A percentile compares a stretch with the other conserved stretches of the same genome.
Conservation (phyloP, 306 rosid genomes). For the Dalbergia oliveri region DNA sequence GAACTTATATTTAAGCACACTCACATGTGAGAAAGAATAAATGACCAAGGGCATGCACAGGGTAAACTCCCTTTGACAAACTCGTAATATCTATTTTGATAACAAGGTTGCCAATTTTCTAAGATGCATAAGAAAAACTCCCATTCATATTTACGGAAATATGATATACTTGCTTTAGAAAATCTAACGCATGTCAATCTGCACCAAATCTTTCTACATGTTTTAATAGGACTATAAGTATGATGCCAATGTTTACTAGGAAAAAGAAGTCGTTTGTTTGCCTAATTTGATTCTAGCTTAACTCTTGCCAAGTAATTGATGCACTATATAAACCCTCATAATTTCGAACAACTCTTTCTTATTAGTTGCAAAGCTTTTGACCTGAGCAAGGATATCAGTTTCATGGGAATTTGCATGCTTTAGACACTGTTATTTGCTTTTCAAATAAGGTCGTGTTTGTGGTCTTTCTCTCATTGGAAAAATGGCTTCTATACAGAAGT, state of each 20-base stretch:
- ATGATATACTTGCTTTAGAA: not conserved
- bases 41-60: not conserved
- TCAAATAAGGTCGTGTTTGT: conserved; percentile 4
- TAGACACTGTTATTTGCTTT: not conserved
- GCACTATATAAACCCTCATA: conserved; percentile 2
- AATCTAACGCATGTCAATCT: not conserved
- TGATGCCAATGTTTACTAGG: not conserved
- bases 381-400: conserved; percentile 7
- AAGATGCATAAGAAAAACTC: conserved; percentile 6
- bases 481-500: conserved; percentile 18
- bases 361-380: conserved; percentile 20
- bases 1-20: not conserved
- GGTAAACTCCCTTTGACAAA: conserved; percentile 5
- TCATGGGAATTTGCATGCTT: not conserved
- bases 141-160: not conserved
- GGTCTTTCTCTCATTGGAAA: conserved; percentile 1
- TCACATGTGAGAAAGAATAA: not conserved
- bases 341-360: conserved; percentile 5
- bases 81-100: conserved; percentile 15
- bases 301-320: not conserved
- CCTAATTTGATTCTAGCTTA: not conserved
- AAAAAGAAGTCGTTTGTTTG: not conserved
- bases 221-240: not conserved
- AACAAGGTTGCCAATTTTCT: conserved; percentile 27
- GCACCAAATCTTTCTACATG: not conserved